Conservation (phyloP, 2,329 filamentous ascomycete species). For the Penicillium hesseltinei region DNA sequence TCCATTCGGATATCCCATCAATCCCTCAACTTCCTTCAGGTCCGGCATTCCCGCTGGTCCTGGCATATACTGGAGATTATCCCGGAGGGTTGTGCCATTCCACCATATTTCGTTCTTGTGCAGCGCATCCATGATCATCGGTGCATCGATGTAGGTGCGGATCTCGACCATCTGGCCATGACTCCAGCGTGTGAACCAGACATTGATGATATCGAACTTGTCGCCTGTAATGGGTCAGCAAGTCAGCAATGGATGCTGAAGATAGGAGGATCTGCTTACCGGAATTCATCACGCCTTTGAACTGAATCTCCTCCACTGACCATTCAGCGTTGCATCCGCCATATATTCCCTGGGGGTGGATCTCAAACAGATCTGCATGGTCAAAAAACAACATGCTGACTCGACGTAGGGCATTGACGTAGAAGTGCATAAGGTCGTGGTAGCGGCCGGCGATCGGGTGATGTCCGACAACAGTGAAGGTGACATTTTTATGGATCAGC, state of each 20-base stretch:
- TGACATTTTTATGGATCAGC: conserved; percentile 33
- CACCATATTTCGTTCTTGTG: conserved; percentile 36
- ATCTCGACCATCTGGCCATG: conserved; percentile 35
- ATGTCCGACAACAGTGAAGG: conserved; percentile 34
- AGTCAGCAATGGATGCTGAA: neutral
- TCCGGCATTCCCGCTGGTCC: conserved; percentile 36
- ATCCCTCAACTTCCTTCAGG: conserved; percentile 25
- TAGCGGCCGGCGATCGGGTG: conserved; percentile 36
- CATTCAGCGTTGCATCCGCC: conserved; percentile 34
- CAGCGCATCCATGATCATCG: conserved; percentile 29
- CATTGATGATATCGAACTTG: conserved; percentile 33
- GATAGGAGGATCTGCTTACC: conserved; percentile 16
- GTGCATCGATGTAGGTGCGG: conserved; percentile 33
- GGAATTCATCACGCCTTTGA: conserved; percentile 34
- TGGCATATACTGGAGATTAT: conserved; percentile 33
- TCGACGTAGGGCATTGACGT: conserved; percentile 33
- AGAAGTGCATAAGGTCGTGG: conserved; percentile 34
- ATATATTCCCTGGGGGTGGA: conserved; percentile 32
- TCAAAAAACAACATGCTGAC: conserved; percentile 30
- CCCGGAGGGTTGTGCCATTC: conserved; percentile 30
- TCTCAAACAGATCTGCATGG: conserved; percentile 32
- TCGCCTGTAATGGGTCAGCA: conserved; percentile 21
- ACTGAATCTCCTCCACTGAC: conserved; percentile 35
- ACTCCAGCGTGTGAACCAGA: conserved; percentile 36
- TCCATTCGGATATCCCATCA: conserved; percentile 30